phyloP scores from a whole-genome alignment of 805 yeast genomes.

The Candida khao-thaluensis region DNA sequence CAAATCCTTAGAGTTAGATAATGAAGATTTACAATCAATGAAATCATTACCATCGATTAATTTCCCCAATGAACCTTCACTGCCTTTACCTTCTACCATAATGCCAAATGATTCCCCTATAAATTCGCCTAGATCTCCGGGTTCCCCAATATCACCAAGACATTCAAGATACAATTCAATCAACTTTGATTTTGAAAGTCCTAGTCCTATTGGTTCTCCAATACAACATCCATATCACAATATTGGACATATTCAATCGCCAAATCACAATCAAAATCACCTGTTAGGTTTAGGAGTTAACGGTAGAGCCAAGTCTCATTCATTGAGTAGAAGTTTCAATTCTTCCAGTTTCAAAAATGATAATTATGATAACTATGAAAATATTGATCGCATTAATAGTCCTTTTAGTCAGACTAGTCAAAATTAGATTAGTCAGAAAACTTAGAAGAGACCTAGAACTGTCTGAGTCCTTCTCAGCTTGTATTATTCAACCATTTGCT shows the following conservation, averaged over 20 bases:
- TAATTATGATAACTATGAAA: constrained; percentile 11
- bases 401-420: too few species aligned
- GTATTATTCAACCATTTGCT: too few species aligned
- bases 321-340: background rate
- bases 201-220: constrained; percentile 3
- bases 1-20: constrained; percentile 18
- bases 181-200: constrained; percentile 4
- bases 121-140: constrained; percentile 2
- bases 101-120: constrained; percentile 4
- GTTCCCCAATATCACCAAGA: constrained; percentile 5
- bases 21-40: constrained; percentile 14
- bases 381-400: constrained; percentile 7
- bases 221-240: constrained; percentile 4
- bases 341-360: constrained; percentile 6
- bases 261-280: constrained; percentile 2
- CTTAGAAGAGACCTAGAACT: too few species aligned
- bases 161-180: constrained; percentile 5
- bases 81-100: constrained; percentile 2
- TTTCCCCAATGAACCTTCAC: constrained; percentile 14
- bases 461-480: too few species aligned
- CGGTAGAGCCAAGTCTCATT: constrained; percentile 2
- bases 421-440: too few species aligned
- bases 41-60: constrained; percentile 14
- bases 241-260: constrained; percentile 4
- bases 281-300: constrained; percentile 2